Evolutionary conservation across 495 filamentous ascomycete genomes (phyloP).

Genomic region (Podospora comata): DNA sequence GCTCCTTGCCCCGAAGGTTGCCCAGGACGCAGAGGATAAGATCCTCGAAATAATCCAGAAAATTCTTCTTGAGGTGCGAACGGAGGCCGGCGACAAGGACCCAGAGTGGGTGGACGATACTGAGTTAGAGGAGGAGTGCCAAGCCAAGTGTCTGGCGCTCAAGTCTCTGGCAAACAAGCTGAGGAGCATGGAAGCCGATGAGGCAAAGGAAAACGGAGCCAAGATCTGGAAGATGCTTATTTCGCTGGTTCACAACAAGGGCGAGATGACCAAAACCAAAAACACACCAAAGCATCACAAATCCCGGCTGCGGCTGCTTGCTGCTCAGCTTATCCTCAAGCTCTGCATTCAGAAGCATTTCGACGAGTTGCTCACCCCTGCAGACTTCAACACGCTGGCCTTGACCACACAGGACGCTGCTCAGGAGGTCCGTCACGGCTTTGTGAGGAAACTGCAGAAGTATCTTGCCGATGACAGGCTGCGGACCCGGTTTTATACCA

Average conservation of each 20-base stretch:
- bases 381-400: constrained; percentile 76
- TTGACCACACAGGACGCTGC: constrained; percentile 73
- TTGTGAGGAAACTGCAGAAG: constrained; percentile 82
- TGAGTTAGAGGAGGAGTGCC: constrained; percentile 71
- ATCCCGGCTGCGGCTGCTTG: constrained; percentile 72
- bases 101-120: constrained; percentile 66
- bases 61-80: constrained; percentile 67
- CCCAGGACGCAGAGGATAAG: constrained; percentile 66
- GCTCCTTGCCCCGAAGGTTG: constrained; percentile 69
- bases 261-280: constrained; percentile 71
- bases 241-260: constrained; percentile 66
- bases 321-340: constrained; percentile 79
- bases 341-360: constrained; percentile 70
- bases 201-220: constrained; percentile 60
- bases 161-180: constrained; percentile 85
- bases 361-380: constrained; percentile 68
- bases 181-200: constrained; percentile 59
- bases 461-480: constrained; percentile 68
- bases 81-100: constrained; percentile 49
- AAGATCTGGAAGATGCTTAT: constrained; percentile 76
- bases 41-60: constrained; percentile 78
- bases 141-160: constrained; percentile 84
- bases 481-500: constrained; percentile 74
- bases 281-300: constrained; percentile 73
- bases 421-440: constrained; percentile 69